These are phyloP conservation scores for Tylopilus felleus DNA, from an alignment of 768 basidiomycete genomes.

Conservation along the genomic window DNA sequence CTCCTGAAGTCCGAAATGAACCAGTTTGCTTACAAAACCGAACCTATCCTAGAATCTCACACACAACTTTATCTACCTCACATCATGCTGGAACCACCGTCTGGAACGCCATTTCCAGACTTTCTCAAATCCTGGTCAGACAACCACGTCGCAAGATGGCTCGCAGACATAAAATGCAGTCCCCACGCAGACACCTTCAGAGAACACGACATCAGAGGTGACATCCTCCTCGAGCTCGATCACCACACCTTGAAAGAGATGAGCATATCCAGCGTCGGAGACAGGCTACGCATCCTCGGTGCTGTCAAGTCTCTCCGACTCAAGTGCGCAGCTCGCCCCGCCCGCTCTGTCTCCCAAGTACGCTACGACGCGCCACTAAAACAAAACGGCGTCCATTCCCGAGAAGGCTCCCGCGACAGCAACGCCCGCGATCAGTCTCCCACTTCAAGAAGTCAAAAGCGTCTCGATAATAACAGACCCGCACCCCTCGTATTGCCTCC, in stretches of 20 bases:
- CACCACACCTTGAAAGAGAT: conserved; percentile 86
- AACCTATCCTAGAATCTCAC: too few species aligned
- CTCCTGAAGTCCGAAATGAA: background rate
- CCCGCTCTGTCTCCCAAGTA: background rate
- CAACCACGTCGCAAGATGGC: conserved; percentile 70
- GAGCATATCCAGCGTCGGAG: conserved; percentile 86
- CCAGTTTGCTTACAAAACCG: background rate
- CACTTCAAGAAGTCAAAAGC: conserved; percentile 37
- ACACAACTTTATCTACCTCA: too few species aligned
- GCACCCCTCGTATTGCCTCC: conserved; percentile 76
- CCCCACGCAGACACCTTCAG: conserved; percentile 68
- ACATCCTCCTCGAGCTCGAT: conserved; percentile 89
- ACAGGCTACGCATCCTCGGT: conserved; percentile 81
- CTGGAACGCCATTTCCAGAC: conserved; percentile 56
- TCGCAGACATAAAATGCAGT: conserved; percentile 71
- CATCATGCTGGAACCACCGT: conserved; percentile 52
- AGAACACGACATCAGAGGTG: conserved; percentile 87
- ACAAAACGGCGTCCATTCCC: conserved; percentile 20
- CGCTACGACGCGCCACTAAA: background rate
- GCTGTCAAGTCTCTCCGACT: conserved; percentile 79
- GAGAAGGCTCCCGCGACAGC: conserved; percentile 21
- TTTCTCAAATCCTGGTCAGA: conserved; percentile 74
- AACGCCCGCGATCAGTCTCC: conserved; percentile 23
- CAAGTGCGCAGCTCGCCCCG: conserved; percentile 38
- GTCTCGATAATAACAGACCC: conserved; percentile 64